A percentile compares a stretch with the other conserved stretches of the same genome.
These are phyloP conservation scores for Pilaira anomala DNA, from an alignment of 192 early-diverging fungal species.

Conservation along the genomic window DNA sequence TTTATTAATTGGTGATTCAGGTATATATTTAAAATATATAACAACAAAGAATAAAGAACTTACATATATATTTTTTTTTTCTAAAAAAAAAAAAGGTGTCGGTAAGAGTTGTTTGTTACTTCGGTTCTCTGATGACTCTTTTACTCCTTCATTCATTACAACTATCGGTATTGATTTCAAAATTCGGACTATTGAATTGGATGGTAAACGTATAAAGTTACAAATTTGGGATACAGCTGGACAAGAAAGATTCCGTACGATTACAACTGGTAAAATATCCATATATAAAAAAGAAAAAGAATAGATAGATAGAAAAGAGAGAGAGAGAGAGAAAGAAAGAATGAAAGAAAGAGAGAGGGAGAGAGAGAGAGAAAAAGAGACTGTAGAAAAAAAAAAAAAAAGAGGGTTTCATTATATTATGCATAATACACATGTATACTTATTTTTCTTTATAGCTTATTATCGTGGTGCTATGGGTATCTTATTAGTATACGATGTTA, in stretches of 20 bases:
- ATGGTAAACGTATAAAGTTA: constrained; percentile 98
- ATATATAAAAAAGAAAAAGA: not conserved
- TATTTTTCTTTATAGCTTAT: constrained; percentile 66
- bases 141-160: constrained; percentile 99
- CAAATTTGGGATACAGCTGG: constrained; percentile 99
- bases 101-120: constrained; percentile 96
- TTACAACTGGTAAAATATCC: constrained; percentile 87
- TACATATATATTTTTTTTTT: not conserved
- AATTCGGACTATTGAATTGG: constrained; percentile 97
- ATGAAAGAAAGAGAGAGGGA: not conserved
- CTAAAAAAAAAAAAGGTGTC: constrained; percentile 60
- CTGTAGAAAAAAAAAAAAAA: too few species aligned
- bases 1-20: constrained; percentile 95
- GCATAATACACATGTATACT: not conserved
- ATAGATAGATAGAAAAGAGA: too few species aligned
- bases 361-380: not conserved
- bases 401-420: not conserved
- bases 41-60: not conserved
- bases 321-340: not conserved
- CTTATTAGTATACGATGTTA: constrained; percentile 96
- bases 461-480: constrained; percentile 99
- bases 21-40: too few species aligned
- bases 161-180: constrained; percentile 99
- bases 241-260: constrained; percentile 98
- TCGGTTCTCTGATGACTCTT: constrained; percentile 98